A percentile compares a stretch with the other conserved stretches of the same genome.
These are phyloP conservation scores for Coemansia sp. DNA, from an alignment of 192 early-diverging fungal genomes.

Conservation along the genomic window DNA sequence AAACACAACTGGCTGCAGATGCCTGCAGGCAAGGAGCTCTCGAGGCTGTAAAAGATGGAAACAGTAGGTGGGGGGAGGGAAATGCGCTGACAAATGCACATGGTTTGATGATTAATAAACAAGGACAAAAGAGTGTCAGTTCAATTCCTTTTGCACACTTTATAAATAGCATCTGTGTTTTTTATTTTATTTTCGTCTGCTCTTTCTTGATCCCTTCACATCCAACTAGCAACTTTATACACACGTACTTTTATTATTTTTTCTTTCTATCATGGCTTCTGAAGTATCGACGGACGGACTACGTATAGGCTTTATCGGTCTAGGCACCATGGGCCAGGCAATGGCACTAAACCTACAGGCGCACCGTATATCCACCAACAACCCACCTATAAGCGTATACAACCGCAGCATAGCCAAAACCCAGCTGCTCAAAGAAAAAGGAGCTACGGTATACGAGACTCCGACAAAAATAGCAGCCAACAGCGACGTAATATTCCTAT, in stretches of 20 bases:
- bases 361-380: conserved; percentile 33
- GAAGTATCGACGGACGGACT: not conserved
- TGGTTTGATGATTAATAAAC: too few species aligned
- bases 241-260: conserved; percentile 9
- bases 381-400: conserved; percentile 57
- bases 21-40: conserved; percentile 20
- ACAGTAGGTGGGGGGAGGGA: not conserved
- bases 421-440: conserved; percentile 32
- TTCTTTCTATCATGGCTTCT: not conserved
- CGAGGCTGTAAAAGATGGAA: conserved; percentile 21
- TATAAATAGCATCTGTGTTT: too few species aligned
- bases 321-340: conserved; percentile 64
- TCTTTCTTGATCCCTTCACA: not conserved
- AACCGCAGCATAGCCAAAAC: conserved; percentile 64
- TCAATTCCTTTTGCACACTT: too few species aligned
- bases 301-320: conserved; percentile 62
- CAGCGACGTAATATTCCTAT: conserved; percentile 65
- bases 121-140: too few species aligned
- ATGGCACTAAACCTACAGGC: conserved; percentile 67
- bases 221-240: not conserved
- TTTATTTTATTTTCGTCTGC: too few species aligned
- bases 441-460: conserved; percentile 42
- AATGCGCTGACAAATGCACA: too few species aligned
- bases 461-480: conserved; percentile 37
- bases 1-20: conserved; percentile 78